These are phyloP conservation scores for Apostasia ramifera DNA, from an alignment of 106 monocot genomes.

Conservation along the genomic window DNA sequence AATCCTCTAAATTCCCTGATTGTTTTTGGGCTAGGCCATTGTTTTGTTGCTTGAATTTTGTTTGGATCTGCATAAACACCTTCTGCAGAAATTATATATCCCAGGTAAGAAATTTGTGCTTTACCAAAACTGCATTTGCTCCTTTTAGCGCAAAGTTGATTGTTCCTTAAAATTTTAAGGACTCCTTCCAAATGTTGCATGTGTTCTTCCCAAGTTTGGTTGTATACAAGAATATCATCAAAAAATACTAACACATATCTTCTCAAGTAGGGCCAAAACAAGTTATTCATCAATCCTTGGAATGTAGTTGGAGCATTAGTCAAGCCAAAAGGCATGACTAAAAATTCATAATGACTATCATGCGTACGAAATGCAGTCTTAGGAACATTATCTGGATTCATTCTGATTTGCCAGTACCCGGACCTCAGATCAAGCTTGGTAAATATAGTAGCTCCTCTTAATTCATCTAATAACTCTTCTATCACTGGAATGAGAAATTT, in stretches of 20 bases:
- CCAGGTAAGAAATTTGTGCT: neutral
- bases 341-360: constrained; percentile 3
- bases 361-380: constrained; percentile 7
- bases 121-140: neutral
- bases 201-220: neutral
- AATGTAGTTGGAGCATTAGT: constrained; percentile 10
- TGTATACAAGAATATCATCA: neutral
- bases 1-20: neutral
- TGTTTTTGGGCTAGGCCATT: neutral
- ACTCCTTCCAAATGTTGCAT: neutral
- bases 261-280: neutral
- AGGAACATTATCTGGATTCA: no score
- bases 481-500: no score
- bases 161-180: neutral
- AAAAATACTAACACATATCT: constrained; percentile 1
- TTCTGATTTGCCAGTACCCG: no score
- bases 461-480: no score
- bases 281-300: neutral
- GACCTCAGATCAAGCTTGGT: no score
- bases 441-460: no score
- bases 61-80: neutral
- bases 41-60: neutral
- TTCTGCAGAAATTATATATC: neutral
- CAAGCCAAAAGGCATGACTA: constrained; percentile 11
- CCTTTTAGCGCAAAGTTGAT: neutral